Evolutionary conservation across 805 yeast genomes (phyloP).

Genomic region (Starmerella apis): DNA sequence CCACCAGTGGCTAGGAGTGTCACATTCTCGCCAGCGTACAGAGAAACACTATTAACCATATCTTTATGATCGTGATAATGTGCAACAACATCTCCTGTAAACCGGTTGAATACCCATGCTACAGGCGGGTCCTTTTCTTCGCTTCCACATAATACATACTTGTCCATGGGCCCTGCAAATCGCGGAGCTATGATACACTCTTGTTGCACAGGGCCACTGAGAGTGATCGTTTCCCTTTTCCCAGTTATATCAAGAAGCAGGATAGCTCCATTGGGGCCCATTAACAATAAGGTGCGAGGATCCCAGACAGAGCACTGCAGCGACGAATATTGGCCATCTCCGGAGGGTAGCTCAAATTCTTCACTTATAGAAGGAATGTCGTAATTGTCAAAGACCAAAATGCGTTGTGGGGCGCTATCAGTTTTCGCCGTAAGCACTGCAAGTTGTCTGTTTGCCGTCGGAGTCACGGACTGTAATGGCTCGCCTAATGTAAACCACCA

Average conservation of each 20-base stretch:
- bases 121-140: slow-evolving; percentile 58
- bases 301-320: slow-evolving; percentile 13
- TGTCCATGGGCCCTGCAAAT: slow-evolving; percentile 63
- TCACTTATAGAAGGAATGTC: not conserved
- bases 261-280: slow-evolving; percentile 10
- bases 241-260: slow-evolving; percentile 11
- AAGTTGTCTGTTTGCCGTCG: not conserved
- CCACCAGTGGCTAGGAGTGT: slow-evolving; percentile 55
- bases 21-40: slow-evolving; percentile 39
- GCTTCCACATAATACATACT: slow-evolving; percentile 66
- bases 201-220: slow-evolving; percentile 42
- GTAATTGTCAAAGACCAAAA: slow-evolving; percentile 1
- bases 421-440: slow-evolving; percentile 9
- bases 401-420: not conserved
- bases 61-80: slow-evolving; percentile 53
- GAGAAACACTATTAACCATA: slow-evolving; percentile 61
- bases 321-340: slow-evolving; percentile 2
- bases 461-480: slow-evolving; percentile 1
- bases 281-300: slow-evolving; percentile 9
- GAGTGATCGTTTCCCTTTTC: slow-evolving; percentile 21
- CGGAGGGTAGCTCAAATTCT: not conserved
- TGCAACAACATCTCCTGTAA: slow-evolving; percentile 55
- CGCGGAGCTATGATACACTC: slow-evolving; percentile 63
- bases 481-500: not conserved
- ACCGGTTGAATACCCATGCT: slow-evolving; percentile 61